Base-by-base conservation (phyloP, 352 stramenopile genomes). In the Pythium phragmitis region DNA sequence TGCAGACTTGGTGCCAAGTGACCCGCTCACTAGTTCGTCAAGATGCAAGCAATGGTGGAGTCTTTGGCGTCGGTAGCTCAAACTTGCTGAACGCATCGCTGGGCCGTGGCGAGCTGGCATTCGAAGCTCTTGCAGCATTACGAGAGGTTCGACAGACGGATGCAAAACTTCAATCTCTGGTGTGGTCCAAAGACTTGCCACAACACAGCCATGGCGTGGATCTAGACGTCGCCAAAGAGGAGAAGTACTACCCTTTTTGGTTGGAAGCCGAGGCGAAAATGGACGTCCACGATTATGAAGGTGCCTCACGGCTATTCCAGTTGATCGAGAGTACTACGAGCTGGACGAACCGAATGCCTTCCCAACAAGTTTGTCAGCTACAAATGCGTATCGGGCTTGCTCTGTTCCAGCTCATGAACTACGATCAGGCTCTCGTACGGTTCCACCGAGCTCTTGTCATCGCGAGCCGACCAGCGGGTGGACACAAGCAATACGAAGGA, bases 221-320 rank as follows among this genome's bases (percentile, higher is more conserved):
- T 28, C 6, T 46, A 3, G 50, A 60, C 0, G 41, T 1, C 34
- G 36, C 36, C 6, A 30, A 61, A 60, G 66, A 72, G 33, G 70
- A 80, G 16, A 88, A 79, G 39, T 86, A 72, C 26, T 74, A 72
- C n/a, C 46, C 68, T 0, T 73, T 76, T 51, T 49, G 88, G 47
- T 37, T 88, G 7, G 75, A 94, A 71, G 82, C 76, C 0, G 78
- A 89, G 23, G 63, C 80, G 14, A 85, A 80, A 43, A 78, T 88
- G 73, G 69, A 82, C 51, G 41, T 91, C 30, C 63, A 73, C 43
- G 74, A 90, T 12, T 84, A 75, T 19, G 68, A 75, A 16, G 71
- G 68, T 43, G 82, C 81, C 8, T 57, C 74, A 9, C 60, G 34
- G 0, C 63, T 85, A 13, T 91, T 85, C 60, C 63, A 80, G 2